Conservation (phyloP, 805 yeast genomes). For the Lipomyces orientalis region DNA sequence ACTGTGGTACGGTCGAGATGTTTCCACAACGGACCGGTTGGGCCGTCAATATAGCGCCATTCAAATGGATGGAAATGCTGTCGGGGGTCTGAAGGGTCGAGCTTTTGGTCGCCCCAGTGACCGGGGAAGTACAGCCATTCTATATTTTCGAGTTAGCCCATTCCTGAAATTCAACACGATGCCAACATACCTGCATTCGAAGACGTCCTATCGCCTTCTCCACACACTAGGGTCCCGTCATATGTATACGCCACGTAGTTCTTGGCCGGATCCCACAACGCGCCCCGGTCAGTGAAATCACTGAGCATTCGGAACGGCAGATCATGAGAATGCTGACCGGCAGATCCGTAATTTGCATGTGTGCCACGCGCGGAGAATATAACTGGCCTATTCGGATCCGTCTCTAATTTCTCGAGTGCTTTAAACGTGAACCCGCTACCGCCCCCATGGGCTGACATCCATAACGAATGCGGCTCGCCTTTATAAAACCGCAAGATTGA, state of each 20-base stretch:
- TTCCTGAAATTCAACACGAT: not conserved
- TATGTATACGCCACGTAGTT: conserved; percentile 83
- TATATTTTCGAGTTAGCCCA: conserved; percentile 54
- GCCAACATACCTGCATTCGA: conserved; percentile 39
- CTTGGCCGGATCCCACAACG: conserved; percentile 89
- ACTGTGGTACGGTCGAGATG: conserved; percentile 70
- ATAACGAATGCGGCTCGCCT: conserved; percentile 79
- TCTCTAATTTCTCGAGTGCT: conserved; percentile 70
- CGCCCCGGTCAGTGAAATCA: conserved; percentile 94
- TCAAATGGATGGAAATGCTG: conserved; percentile 89
- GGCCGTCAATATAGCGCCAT: conserved; percentile 91
- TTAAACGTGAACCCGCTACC: conserved; percentile 85
- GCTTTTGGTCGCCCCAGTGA: conserved; percentile 86
- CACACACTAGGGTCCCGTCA: conserved; percentile 57
- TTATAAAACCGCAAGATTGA: conserved; percentile 81
- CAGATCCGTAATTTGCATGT: conserved; percentile 95
- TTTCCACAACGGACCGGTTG: conserved; percentile 85
- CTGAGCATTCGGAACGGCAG: conserved; percentile 87
- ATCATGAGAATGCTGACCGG: conserved; percentile 95
- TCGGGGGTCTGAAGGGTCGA: conserved; percentile 70
- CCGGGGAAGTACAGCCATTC: conserved; percentile 84
- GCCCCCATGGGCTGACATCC: conserved; percentile 99
- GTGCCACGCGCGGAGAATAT: conserved; percentile 94
- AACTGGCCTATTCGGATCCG: conserved; percentile 62
- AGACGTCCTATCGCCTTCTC: conserved; percentile 40